A percentile compares a stretch with the other conserved stretches of the same genome.
These are phyloP conservation scores for Aspergillus fischeri DNA, from an alignment of 2,329 filamentous ascomycete species.

Conservation along the genomic window DNA sequence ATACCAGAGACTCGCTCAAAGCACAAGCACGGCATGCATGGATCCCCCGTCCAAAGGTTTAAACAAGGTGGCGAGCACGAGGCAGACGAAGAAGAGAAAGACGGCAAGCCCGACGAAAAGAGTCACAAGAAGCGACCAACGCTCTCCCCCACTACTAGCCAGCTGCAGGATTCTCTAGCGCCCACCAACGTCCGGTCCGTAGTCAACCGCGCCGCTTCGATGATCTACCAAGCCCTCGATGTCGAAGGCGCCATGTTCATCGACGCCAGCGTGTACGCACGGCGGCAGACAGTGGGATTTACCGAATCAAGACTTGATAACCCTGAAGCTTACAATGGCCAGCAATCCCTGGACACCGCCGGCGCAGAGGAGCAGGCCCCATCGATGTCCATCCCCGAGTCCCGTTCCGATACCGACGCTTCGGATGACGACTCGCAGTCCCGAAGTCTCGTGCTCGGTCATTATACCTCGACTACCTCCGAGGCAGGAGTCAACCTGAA, in stretches of 20 bases:
- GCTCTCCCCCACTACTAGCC: slow-evolving; percentile 15
- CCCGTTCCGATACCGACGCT: background rate
- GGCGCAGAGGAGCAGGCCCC: background rate
- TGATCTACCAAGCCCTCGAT: slow-evolving; percentile 17
- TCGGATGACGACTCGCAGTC: slow-evolving; percentile 3
- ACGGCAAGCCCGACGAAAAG: background rate
- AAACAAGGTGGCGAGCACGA: background rate
- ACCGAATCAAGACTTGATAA: background rate
- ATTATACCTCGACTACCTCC: slow-evolving; percentile 12
- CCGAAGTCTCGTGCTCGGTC: slow-evolving; percentile 14
- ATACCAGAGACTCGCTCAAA: background rate
- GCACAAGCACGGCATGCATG: background rate
- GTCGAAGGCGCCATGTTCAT: slow-evolving; percentile 19
- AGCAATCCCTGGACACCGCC: background rate
- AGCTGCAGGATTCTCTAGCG: slow-evolving; percentile 12
- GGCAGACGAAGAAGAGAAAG: background rate
- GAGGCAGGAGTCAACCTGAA: slow-evolving; percentile 2
- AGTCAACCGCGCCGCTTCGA: slow-evolving; percentile 13
- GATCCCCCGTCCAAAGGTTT: slow-evolving; percentile 14
- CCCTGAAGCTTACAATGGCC: background rate
- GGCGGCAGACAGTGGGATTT: slow-evolving; percentile 12
- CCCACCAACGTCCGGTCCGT: slow-evolving; percentile 14
- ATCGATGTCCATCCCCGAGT: background rate
- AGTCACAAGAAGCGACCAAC: slow-evolving; percentile 7
- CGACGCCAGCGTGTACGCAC: slow-evolving; percentile 15